A percentile compares a stretch with the other conserved stretches of the same genome.
Conservation (phyloP, 2,329 filamentous ascomycete genomes). For the Trichoderma hamatum region DNA sequence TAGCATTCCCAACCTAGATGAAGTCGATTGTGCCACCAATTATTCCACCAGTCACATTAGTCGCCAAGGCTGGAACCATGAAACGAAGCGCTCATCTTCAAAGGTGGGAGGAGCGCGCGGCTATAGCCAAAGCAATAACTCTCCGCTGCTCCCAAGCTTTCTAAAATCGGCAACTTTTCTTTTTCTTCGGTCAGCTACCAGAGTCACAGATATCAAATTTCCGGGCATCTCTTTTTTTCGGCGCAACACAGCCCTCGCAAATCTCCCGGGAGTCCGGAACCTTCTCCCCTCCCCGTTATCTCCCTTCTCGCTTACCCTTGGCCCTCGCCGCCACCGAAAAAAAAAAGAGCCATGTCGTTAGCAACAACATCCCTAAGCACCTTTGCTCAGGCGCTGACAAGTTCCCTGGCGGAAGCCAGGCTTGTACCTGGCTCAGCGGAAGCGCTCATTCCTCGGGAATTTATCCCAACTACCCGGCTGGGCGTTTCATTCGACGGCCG, state of each 20-base stretch:
- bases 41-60: slow-evolving; percentile 24
- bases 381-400: slow-evolving; percentile 31
- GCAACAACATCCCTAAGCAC: slow-evolving; percentile 25
- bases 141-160: too few species aligned
- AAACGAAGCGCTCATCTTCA: neutral
- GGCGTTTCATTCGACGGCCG: slow-evolving; percentile 43
- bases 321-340: neutral
- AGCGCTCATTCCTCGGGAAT: slow-evolving; percentile 46
- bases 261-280: neutral
- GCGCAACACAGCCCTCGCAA: neutral
- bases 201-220: neutral
- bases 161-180: neutral
- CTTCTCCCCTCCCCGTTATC: neutral
- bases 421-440: slow-evolving; percentile 47
- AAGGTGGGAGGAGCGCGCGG: neutral
- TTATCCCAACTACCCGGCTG: slow-evolving; percentile 48
- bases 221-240: neutral
- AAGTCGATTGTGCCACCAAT: neutral
- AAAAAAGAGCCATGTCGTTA: slow-evolving; percentile 1
- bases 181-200: neutral
- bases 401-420: slow-evolving; percentile 42
- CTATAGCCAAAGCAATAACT: neutral
- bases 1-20: neutral
- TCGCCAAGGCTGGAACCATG: neutral
- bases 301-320: slow-evolving; percentile 1